These are phyloP conservation scores for Cystoderma amianthinum DNA, from an alignment of 768 basidiomycete genomes.

Conservation along the genomic window DNA sequence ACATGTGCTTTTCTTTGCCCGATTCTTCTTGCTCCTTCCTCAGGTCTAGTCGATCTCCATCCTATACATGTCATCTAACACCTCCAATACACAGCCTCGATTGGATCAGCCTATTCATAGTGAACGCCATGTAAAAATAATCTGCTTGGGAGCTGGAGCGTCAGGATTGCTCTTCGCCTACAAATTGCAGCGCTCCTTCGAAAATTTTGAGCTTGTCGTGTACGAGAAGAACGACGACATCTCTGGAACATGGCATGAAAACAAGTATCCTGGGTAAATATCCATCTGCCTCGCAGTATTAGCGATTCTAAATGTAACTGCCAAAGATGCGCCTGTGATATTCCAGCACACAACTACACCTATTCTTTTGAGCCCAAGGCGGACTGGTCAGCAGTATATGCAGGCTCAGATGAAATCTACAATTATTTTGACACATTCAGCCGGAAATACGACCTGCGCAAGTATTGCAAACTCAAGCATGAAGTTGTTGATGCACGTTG, in stretches of 20 bases:
- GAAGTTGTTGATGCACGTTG: conserved; percentile 19
- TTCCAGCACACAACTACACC: conserved; percentile 22
- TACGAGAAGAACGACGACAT: conserved; percentile 27
- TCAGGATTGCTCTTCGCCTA: no score
- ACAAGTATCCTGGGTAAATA: conserved; percentile 25
- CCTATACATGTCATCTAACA: no score
- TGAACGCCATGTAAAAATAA: conserved; percentile 19
- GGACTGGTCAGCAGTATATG: conserved; percentile 23
- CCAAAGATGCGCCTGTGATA: conserved; percentile 22
- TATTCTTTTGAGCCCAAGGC: conserved; percentile 24
- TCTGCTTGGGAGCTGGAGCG: conserved; percentile 26
- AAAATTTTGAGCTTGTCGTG: conserved; percentile 19
- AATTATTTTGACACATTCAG: conserved; percentile 20
- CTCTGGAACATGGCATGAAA: conserved; percentile 26
- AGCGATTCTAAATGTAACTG: background rate
- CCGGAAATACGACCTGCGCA: conserved; percentile 19
- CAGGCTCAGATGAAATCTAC: conserved; percentile 19
- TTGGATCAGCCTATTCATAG: conserved; percentile 16
- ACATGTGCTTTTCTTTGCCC: no score
- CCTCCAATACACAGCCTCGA: background rate
- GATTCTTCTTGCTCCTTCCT: no score
- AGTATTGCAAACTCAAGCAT: conserved; percentile 21
- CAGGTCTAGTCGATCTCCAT: no score
- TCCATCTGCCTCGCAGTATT: background rate
- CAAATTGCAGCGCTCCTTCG: conserved; percentile 26